Evolutionary conservation across 441 rosid species (phyloP).

Genomic region (Corymbia citriodora): DNA sequence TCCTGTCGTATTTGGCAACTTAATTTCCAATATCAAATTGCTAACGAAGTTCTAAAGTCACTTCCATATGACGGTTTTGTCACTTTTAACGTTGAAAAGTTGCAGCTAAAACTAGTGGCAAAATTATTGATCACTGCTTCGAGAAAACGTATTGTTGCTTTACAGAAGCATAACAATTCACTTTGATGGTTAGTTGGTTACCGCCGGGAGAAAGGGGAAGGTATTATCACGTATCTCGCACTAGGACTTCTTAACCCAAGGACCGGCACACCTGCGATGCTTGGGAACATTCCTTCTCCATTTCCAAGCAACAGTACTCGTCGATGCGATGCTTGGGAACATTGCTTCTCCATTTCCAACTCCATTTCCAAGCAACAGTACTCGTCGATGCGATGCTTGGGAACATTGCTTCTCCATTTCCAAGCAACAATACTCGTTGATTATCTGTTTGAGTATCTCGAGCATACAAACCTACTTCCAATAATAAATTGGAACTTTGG

Average conservation of each 20-base stretch:
- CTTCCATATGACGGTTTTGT: not conserved
- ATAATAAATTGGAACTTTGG: not conserved
- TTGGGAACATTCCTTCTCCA: not conserved
- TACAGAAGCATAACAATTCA: not conserved
- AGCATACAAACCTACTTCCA: not conserved
- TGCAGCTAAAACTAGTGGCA: not conserved
- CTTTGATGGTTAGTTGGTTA: not conserved
- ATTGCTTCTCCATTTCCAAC: not conserved
- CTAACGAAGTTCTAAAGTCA: not conserved
- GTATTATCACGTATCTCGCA: not conserved
- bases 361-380: not conserved
- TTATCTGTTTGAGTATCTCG: not conserved
- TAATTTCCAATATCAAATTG: not conserved
- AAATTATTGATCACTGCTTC: not conserved
- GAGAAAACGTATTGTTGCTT: not conserved
- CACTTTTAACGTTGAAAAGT: not conserved
- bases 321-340: not conserved
- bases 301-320: not conserved
- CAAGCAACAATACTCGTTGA: not conserved
- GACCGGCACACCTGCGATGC: not conserved
- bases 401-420: not conserved
- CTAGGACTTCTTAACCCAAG: not conserved
- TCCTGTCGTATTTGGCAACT: not conserved
- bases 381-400: not conserved
- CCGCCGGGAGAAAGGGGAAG: not conserved